phyloP scores from a whole-genome alignment of 768 basidiomycete species.

The Podaxis carcinomalis region DNA sequence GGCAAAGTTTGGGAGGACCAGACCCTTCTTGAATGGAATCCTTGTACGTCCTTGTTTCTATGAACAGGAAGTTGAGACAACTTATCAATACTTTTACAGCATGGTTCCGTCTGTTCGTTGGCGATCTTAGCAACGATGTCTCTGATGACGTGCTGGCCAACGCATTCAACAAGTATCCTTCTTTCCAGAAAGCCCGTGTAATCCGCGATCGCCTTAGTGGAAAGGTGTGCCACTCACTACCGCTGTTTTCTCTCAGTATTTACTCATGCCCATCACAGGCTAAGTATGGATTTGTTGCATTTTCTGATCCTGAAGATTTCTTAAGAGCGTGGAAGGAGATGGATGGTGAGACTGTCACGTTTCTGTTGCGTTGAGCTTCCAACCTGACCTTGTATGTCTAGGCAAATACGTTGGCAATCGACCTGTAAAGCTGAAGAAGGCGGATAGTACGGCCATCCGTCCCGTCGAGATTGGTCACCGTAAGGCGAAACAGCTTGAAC shows the following conservation, averaged over 20 bases:
- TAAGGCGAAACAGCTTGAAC: constrained; percentile 89
- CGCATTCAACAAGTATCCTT: constrained; percentile 90
- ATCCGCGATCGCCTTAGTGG: constrained; percentile 91
- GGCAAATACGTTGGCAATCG: constrained; percentile 99
- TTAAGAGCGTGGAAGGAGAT: constrained; percentile 99
- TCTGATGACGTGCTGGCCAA: constrained; percentile 91
- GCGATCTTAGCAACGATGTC: constrained; percentile 97
- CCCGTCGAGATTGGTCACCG: constrained; percentile 92
- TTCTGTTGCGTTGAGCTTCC: neutral
- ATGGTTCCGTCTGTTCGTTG: constrained; percentile 97
- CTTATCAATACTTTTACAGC: constrained; percentile 39
- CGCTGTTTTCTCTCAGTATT: neutral
- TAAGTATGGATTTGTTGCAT: constrained; percentile 95
- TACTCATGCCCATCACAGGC: constrained; percentile 46
- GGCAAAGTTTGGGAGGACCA: constrained; percentile 99
- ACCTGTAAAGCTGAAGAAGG: constrained; percentile 95
- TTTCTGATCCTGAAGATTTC: constrained; percentile 98
- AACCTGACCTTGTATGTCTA: constrained; percentile 12
- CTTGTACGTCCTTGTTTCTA: constrained; percentile 58
- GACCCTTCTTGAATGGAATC: constrained; percentile 96
- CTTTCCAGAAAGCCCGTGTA: constrained; percentile 93
- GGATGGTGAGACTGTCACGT: constrained; percentile 65
- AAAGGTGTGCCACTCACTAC: constrained; percentile 52
- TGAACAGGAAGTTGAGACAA: constrained; percentile 11
- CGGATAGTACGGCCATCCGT: constrained; percentile 78